phyloP scores from a whole-genome alignment of 352 stramenopile species.

The Phytophthora tentaculata region DNA sequence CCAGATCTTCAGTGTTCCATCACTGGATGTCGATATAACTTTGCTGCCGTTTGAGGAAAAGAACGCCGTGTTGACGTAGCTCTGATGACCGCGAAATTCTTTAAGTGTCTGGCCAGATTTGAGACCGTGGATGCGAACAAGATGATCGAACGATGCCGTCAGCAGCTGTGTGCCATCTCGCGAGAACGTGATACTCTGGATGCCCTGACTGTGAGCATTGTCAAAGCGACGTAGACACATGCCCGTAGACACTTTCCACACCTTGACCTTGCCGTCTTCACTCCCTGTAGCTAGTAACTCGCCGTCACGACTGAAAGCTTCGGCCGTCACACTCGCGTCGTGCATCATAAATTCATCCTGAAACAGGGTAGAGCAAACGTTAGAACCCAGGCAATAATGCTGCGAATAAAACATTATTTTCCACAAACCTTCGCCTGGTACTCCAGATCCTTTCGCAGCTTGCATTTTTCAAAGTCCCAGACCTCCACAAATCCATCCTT shows the following conservation, averaged over 20 bases:
- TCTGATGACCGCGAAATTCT: conserved; percentile 93
- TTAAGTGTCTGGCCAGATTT: conserved; percentile 93
- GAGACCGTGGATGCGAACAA: conserved; percentile 93
- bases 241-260: conserved; percentile 93
- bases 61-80: conserved; percentile 92
- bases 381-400: background rate
- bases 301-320: conserved; percentile 89
- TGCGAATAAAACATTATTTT: background rate
- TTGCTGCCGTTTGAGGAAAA: conserved; percentile 73
- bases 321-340: conserved; percentile 82
- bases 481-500: conserved; percentile 96
- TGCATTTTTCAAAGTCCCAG: conserved; percentile 93
- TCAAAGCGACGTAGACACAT: conserved; percentile 92
- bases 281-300: conserved; percentile 90
- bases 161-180: conserved; percentile 91
- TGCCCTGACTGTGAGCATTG: conserved; percentile 74
- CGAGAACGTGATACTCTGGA: conserved; percentile 92
- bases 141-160: conserved; percentile 89
- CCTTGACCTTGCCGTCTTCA: conserved; percentile 87
- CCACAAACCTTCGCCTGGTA: conserved; percentile 88
- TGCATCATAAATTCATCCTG: conserved; percentile 95
- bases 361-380: conserved; percentile 1
- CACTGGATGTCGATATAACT: conserved; percentile 89
- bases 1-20: conserved; percentile 94
- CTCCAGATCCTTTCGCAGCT: conserved; percentile 90